Evolutionary conservation across 139 green algal species (phyloP), one percentile per base, ranked within the genome.

Genomic region (Asterochloris erici): DNA sequence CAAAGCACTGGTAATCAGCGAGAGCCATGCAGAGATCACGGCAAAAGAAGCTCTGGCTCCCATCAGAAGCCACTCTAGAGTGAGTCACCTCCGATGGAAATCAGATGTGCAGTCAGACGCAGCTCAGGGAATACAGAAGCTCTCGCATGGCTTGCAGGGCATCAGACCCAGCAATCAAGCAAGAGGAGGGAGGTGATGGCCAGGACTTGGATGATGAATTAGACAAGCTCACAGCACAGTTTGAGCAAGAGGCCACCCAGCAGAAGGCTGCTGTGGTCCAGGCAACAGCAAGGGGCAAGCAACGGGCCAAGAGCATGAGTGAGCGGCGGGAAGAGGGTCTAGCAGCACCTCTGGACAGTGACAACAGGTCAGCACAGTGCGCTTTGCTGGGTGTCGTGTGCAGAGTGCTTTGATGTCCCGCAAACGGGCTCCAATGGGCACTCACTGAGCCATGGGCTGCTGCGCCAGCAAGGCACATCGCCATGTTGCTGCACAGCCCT

Each of bases 331-430:
- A 86, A 14, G 78, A 73, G 19, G 86, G 81, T 14, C 84, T 90
- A 0, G 79, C 29, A 68, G 47, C 74, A 26, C 84, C 86, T 6
- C 63, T 90, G 26, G 68, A 54, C 11, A 28, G 23, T 47, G 78
- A 88, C 21, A 90, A 88, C 84, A 90, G 83, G 86, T 90, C 74
- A 71, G 83, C 54, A 81, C 54, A 27, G 27, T 70, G 54, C 47
- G 54, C 1, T 16, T 13, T 70, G 38, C 74, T 76, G 83, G 21
- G 63, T n/a, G 23, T 6, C 11, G 12, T 27, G 54, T 27, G 23
- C 14, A 60, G n/a, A 70, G 66, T 23, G 17, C 66, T 14, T 9
- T 26, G 66, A 71, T 71, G 66, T 71, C 21, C 66, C 17, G 4
- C 10, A 9, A 9, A 71, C 10, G 17, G 66, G 21, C 66, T 9